Percentiles rank a stretch among this genome's conserved stretches.
Evolutionary conservation across 805 yeast species (phyloP).

Genomic region (Saccharomycopsis microspora): DNA sequence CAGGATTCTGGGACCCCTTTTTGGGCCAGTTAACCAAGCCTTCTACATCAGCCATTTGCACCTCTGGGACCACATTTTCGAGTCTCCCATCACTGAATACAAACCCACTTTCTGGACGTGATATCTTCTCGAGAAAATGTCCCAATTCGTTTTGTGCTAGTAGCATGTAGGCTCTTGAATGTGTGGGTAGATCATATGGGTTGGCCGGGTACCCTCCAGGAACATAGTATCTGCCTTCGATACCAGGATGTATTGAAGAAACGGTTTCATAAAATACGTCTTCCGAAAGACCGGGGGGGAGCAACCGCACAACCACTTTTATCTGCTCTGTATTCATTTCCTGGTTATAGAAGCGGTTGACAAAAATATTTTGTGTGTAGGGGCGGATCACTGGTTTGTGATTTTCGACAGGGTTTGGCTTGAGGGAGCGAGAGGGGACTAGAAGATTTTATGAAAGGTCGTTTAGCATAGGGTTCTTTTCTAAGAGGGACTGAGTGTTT

Average conservation of each 20-base stretch:
- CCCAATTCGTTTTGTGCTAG: background rate
- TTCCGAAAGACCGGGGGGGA: background rate
- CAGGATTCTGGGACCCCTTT: background rate
- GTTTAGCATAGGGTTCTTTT: no score
- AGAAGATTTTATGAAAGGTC: no score
- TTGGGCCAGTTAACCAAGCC: background rate
- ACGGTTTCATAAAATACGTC: background rate
- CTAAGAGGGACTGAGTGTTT: no score
- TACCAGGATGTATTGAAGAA: background rate
- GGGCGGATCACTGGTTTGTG: no score
- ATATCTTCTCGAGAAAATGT: background rate
- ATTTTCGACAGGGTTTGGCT: no score
- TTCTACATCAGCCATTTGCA: background rate
- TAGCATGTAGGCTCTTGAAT: constrained; percentile 3
- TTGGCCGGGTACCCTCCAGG: constrained; percentile 5
- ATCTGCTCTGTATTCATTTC: background rate
- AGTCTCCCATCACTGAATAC: constrained; percentile 5
- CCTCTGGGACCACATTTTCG: background rate
- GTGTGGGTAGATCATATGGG: constrained; percentile 8
- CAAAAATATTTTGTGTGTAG: no score
- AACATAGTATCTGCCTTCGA: constrained; percentile 16
- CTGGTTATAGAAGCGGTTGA: background rate
- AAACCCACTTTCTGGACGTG: background rate
- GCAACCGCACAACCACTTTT: background rate
- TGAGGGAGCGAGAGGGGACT: no score